These are phyloP conservation scores for Fusarium annulatum DNA, from an alignment of 2,329 filamentous ascomycete genomes.

Conservation along the genomic window DNA sequence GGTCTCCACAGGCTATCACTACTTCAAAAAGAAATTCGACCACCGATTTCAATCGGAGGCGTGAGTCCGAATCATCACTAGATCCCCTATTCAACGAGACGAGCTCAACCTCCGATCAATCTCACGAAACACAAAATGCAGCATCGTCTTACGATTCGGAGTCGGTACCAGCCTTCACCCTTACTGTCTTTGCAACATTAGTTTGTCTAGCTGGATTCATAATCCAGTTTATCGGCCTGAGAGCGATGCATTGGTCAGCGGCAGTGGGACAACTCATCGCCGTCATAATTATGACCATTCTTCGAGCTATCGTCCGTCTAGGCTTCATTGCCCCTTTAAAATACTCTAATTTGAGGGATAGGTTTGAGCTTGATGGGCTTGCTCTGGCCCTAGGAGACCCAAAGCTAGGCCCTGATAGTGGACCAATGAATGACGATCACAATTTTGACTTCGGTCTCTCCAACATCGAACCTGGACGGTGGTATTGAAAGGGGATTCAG, in stretches of 20 bases:
- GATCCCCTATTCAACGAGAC: too few species aligned
- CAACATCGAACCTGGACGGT: not conserved
- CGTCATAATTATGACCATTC: not conserved
- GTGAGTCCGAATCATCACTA: too few species aligned
- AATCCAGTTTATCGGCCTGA: slow-evolving; percentile 5
- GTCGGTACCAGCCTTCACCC: not conserved
- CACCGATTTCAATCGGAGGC: too few species aligned
- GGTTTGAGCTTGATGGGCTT: not conserved
- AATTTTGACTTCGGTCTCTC: not conserved
- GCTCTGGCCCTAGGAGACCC: not conserved
- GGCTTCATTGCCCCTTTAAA: not conserved
- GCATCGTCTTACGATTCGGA: not conserved
- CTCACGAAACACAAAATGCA: not conserved
- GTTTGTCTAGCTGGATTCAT: not conserved
- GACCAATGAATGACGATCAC: not conserved
- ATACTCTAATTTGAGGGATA: not conserved
- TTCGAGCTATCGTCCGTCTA: not conserved
- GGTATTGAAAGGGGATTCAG: not conserved
- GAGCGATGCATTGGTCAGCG: slow-evolving; percentile 10
- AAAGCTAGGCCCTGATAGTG: not conserved
- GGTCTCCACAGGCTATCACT: not conserved
- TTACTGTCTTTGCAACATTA: not conserved
- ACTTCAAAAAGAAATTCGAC: not conserved
- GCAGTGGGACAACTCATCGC: not conserved
- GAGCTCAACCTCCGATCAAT: too few species aligned